Percentiles rank a stretch among this genome's conserved stretches.
Evolutionary conservation across 2,329 filamentous ascomycete species (phyloP).

Genomic region (Phyllosticta citriasiana): DNA sequence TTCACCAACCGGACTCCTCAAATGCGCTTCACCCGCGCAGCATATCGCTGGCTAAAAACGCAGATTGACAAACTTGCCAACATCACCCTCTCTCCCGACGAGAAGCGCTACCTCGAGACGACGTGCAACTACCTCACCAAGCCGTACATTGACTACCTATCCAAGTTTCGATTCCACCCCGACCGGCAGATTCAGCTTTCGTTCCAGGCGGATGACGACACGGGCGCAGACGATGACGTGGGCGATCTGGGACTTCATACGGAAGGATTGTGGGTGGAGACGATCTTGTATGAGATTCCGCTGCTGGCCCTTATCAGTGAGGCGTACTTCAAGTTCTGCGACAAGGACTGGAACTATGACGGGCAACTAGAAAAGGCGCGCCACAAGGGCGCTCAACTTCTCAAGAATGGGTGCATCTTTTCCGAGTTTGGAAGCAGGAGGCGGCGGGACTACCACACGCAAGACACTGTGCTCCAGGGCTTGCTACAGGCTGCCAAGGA

Average conservation of each 20-base stretch:
- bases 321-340: constrained; percentile 94
- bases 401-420: constrained; percentile 76
- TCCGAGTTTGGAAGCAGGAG: constrained; percentile 91
- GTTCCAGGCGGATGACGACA: constrained; percentile 48
- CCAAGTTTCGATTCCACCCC: constrained; percentile 71
- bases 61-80: constrained; percentile 80
- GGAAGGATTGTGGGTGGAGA: constrained; percentile 81
- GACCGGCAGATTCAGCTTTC: constrained; percentile 65
- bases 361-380: constrained; percentile 80
- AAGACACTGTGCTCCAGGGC: constrained; percentile 82
- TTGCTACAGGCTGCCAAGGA: constrained; percentile 70
- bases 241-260: constrained; percentile 71
- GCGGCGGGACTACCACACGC: constrained; percentile 87
- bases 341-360: constrained; percentile 82
- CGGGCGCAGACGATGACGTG: constrained; percentile 48
- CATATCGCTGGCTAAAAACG: constrained; percentile 73
- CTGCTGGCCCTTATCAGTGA: constrained; percentile 86
- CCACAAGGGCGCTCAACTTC: constrained; percentile 64
- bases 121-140: constrained; percentile 72
- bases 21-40: constrained; percentile 76
- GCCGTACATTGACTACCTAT: constrained; percentile 72
- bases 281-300: constrained; percentile 95
- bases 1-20: constrained; percentile 94
- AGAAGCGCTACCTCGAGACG: constrained; percentile 66
- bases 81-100: constrained; percentile 67